phyloP scores from a whole-genome alignment of 2,329 filamentous ascomycete genomes.

The Phyllosticta ampelicida region DNA sequence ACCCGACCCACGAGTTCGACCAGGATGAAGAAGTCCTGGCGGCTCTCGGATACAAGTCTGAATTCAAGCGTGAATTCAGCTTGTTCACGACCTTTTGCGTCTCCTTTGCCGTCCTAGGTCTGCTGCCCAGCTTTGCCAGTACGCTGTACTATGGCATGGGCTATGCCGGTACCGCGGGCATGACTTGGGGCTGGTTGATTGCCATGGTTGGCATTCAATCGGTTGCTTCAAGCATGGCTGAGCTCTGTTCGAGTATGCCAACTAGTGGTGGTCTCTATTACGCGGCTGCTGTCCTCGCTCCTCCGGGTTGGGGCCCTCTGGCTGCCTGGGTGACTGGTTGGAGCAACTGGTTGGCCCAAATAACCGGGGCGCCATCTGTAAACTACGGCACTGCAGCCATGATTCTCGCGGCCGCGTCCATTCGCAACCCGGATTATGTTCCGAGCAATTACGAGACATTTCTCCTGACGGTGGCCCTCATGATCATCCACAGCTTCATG shows the following conservation, averaged over 20 bases:
- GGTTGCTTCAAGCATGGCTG: slow-evolving; percentile 55
- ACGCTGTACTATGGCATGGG: slow-evolving; percentile 61
- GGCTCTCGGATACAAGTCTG: slow-evolving; percentile 51
- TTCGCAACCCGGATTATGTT: slow-evolving; percentile 53
- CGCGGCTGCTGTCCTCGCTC: slow-evolving; percentile 59
- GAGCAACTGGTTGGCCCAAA: slow-evolving; percentile 59
- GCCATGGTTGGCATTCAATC: slow-evolving; percentile 63
- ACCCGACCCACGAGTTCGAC: slow-evolving; percentile 33
- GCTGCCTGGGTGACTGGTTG: slow-evolving; percentile 60
- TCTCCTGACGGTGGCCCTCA: slow-evolving; percentile 54
- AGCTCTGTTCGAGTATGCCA: slow-evolving; percentile 63
- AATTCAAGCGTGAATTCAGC: slow-evolving; percentile 60
- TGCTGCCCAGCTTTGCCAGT: slow-evolving; percentile 60
- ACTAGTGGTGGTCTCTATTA: slow-evolving; percentile 65
- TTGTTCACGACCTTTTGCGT: slow-evolving; percentile 67
- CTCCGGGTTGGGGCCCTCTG: slow-evolving; percentile 53
- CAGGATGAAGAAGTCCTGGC: slow-evolving; percentile 52
- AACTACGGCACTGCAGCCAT: slow-evolving; percentile 58
- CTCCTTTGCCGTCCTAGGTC: slow-evolving; percentile 59
- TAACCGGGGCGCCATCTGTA: slow-evolving; percentile 55
- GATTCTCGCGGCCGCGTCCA: slow-evolving; percentile 61
- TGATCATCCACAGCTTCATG: slow-evolving; percentile 56
- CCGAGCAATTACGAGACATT: slow-evolving; percentile 58
- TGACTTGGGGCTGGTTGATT: slow-evolving; percentile 68
- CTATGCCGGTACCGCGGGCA: slow-evolving; percentile 39